These are phyloP conservation scores for Phytopythium aichiense DNA, from an alignment of 352 stramenopile genomes.

Conservation along the genomic window DNA sequence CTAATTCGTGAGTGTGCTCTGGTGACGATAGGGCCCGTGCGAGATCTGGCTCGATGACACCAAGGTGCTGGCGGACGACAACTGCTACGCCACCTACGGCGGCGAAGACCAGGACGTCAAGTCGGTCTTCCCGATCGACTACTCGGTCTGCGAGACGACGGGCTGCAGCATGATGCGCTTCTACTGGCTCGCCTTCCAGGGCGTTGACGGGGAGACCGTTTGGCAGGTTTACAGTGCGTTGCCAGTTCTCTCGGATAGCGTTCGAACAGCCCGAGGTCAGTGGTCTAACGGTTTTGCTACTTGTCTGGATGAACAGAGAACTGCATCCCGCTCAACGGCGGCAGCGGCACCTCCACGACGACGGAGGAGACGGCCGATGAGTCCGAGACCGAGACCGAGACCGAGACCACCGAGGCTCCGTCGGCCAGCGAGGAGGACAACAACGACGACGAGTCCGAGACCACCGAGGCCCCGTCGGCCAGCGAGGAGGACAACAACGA, in stretches of 20 bases:
- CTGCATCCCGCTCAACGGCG: conserved; percentile 27
- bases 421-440: background rate
- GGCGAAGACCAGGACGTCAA: conserved; percentile 35
- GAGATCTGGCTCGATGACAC: conserved; percentile 39
- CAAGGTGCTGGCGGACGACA: conserved; percentile 25
- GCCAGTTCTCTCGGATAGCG: background rate
- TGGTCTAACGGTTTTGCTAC: conserved; percentile 1
- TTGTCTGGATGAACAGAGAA: conserved; percentile 18
- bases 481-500: conserved; percentile 5
- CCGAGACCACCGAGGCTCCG: conserved; percentile 3
- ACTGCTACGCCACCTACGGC: conserved; percentile 29
- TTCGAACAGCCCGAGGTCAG: background rate
- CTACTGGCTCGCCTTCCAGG: conserved; percentile 41
- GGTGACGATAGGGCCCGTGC: conserved; percentile 18
- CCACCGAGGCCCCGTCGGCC: background rate
- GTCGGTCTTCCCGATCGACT: conserved; percentile 36
- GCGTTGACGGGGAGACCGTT: conserved; percentile 27
- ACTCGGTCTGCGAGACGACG: conserved; percentile 22
- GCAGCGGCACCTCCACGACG: conserved; percentile 15
- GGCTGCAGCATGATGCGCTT: conserved; percentile 37
- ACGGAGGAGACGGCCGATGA: conserved; percentile 1
- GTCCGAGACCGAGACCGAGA: background rate
- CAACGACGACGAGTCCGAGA: background rate
- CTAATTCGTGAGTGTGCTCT: background rate
- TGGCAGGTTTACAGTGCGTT: conserved; percentile 43